Evolutionary conservation across 257 asterid species (phyloP), one percentile per base, ranked within the genome.

Genomic region (Sherardia arvensis): DNA sequence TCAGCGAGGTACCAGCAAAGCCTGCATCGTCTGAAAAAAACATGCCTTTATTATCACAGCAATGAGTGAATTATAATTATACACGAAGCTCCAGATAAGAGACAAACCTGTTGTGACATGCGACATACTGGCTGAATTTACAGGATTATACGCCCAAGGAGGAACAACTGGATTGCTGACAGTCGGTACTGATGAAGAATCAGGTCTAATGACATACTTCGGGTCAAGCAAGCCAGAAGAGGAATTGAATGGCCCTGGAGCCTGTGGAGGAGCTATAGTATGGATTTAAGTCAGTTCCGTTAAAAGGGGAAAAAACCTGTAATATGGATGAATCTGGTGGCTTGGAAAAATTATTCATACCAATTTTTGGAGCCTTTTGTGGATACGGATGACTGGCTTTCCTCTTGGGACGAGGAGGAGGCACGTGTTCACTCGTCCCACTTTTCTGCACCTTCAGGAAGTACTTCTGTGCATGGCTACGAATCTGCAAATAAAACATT

Each of bases 351-450:
- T 21, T 48, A 66, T 36, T 29, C 77, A 34, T 72, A 86, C 93
- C 90, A 67, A 22, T 76, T 80, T 78, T 85, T 6, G 98, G 65
- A 70, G 98, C 98, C 78, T 91, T 91, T 66, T 88, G 98, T 3
- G 98, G 98, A 74, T 91, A 91, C 8, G 98, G 98, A 78, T 88
- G 98, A 54, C 95, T 78, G 38, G 98, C 95, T 77, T 91, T 91
- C 77, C 98, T 81, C 86, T 91, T 91, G 4, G 98, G 98, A 48
- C 96, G 80, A 72, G 98, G 98, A 66, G 98, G 98, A 60, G 98
- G 96, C 70, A 91, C 85, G 83, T 84, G 98, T 72, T 88, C 96
- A 54, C 75, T 83, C 57, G 94, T 72, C 57, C 98, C 98, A 76
- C 94, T 86, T 79, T 88, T 91, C 71, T 91, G 96, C 54, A 80